Base-by-base conservation (phyloP, 805 yeast species). In the Zygoascus bituminiphila region DNA sequence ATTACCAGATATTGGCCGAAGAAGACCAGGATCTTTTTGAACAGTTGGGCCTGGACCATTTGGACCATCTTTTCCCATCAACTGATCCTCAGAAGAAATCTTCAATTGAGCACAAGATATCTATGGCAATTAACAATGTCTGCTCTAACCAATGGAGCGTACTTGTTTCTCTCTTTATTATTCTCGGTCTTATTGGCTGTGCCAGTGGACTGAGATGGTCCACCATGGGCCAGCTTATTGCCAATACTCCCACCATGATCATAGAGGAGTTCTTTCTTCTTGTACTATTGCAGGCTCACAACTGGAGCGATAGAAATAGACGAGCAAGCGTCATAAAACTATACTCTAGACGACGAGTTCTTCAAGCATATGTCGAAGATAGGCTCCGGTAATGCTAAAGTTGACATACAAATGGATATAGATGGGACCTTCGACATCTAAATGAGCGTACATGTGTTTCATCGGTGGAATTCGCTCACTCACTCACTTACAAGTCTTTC, bases 171-270 rank as follows among this genome's bases (percentile, higher is more conserved):
- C 47, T 64, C n/a, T 2, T 52, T 2, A 53, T 62, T 5, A 65
- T 68, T 29, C 20, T 69, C 15, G 64, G 51, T 1, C 55, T 71
- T 19, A 56, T 70, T 24, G 46, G 57, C 17, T 53, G 60, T 31
- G 69, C 75, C 23, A 60, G 66, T 7, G 65, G 55, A 17, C 47
- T 70, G 54, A 55, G 51, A 36, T 70, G 74, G 73, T 63, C 62
- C 44, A 63, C 64, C 3, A 69, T 71, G 4, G 74, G 71, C 36
- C 74, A 70, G 53, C 58, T 70, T 42, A 50, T 70, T 33, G 62
- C 64, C 29, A 71, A 70, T 47, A 66, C 72, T 0, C 74, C 74
- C 33, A 68, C 74, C 0, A 70, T 68, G 72, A 70, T 70, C 53
- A 68, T 71, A 35, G 74, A 70, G 51, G 72, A 64, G 17, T 71